Evolutionary conservation across 192 early-diverging fungal genomes (phyloP).

Genomic region (Thamnidium elegans): DNA sequence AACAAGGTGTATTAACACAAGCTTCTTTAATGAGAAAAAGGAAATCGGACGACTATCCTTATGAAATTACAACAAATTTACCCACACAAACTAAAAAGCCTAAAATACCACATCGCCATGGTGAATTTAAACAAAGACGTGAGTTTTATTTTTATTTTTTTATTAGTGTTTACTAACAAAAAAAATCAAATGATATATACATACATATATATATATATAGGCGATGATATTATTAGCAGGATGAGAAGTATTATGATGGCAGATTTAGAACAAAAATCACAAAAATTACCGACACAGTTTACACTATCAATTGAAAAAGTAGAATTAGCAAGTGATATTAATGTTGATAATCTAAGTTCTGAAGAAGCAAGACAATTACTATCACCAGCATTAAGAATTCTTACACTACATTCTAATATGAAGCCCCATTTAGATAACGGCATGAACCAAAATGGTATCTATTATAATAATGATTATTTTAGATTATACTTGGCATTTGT

Average conservation of each 20-base stretch:
- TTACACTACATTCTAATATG: slow-evolving; percentile 32
- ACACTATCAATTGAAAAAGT: slow-evolving; percentile 29
- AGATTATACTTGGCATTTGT: slow-evolving; percentile 41
- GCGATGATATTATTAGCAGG: slow-evolving; percentile 36
- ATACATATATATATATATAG: slow-evolving; percentile 9
- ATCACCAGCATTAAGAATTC: slow-evolving; percentile 24
- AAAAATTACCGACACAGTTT: slow-evolving; percentile 21
- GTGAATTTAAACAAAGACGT: slow-evolving; percentile 43
- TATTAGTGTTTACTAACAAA: no score
- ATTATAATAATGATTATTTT: slow-evolving; percentile 41
- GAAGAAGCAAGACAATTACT: slow-evolving; percentile 19
- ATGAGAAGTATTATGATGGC: slow-evolving; percentile 31
- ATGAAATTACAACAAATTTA: not conserved
- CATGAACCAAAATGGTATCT: slow-evolving; percentile 46
- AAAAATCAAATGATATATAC: not conserved
- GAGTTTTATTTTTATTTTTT: not conserved
- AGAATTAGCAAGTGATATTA: slow-evolving; percentile 8
- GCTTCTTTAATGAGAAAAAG: slow-evolving; percentile 32
- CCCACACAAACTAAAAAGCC: slow-evolving; percentile 32
- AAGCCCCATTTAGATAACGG: slow-evolving; percentile 43
- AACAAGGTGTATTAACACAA: slow-evolving; percentile 34
- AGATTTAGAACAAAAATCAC: slow-evolving; percentile 39
- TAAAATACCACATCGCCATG: slow-evolving; percentile 42
- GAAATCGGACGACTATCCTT: slow-evolving; percentile 14
- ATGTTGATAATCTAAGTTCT: slow-evolving; percentile 28